These are phyloP conservation scores for Penicillium soppii DNA, from an alignment of 495 filamentous ascomycete species.

Conservation along the genomic window DNA sequence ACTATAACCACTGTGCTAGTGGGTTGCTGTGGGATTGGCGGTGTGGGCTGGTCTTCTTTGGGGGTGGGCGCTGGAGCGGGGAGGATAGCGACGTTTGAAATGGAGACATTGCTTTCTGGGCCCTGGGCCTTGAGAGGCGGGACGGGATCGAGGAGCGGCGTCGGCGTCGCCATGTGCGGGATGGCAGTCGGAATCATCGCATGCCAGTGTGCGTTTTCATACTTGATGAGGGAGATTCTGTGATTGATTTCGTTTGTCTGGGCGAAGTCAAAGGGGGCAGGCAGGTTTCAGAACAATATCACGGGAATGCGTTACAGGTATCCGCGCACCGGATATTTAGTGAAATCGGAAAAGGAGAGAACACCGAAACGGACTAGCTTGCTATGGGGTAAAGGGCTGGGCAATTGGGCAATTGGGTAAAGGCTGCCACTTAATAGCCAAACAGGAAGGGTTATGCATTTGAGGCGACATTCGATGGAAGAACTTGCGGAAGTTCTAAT, in stretches of 20 bases:
- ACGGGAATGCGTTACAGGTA: background rate
- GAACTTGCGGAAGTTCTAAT: slow-evolving; percentile 9
- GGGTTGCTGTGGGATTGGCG: background rate
- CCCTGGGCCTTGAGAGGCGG: background rate
- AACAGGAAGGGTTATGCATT: slow-evolving; percentile 4
- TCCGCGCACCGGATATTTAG: background rate
- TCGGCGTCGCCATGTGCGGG: slow-evolving; percentile 39
- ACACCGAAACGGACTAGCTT: background rate
- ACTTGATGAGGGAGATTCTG: slow-evolving; percentile 14
- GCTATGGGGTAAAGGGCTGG: background rate
- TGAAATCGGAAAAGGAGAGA: background rate
- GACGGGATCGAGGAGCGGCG: slow-evolving; percentile 29
- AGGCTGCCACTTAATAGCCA: background rate
- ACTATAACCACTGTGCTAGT: slow-evolving; percentile 53
- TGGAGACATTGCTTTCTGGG: background rate
- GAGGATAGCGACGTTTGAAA: slow-evolving; percentile 6
- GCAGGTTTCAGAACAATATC: too few species aligned
- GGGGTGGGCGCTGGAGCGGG: slow-evolving; percentile 8
- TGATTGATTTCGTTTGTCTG: background rate
- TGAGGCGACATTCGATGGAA: slow-evolving; percentile 11
- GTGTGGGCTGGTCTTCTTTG: background rate
- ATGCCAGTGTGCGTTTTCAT: slow-evolving; percentile 33
- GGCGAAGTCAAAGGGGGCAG: background rate
- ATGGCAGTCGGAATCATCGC: slow-evolving; percentile 45
- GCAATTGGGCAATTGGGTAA: background rate